phyloP scores from a whole-genome alignment of 2,329 filamentous ascomycete genomes.

The Phaeosphaeriaceae sp. region DNA sequence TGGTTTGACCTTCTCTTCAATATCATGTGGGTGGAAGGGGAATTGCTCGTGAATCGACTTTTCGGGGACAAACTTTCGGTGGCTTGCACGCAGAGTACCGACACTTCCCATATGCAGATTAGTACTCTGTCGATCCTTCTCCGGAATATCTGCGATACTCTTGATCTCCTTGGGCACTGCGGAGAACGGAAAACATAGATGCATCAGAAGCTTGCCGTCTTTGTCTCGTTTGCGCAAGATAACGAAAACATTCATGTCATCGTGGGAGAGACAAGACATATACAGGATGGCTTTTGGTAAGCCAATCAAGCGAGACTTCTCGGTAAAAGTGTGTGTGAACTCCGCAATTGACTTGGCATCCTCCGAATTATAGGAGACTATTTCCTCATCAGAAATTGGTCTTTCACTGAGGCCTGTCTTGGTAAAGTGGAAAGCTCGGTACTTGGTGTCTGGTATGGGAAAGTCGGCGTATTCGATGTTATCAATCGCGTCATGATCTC shows the following conservation, averaged over 20 bases:
- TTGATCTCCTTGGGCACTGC: slow-evolving; percentile 29
- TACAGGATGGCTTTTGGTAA: slow-evolving; percentile 57
- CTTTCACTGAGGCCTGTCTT: slow-evolving; percentile 8
- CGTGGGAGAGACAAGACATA: slow-evolving; percentile 51
- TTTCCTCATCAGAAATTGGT: slow-evolving; percentile 1
- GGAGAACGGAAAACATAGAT: slow-evolving; percentile 54
- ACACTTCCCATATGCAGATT: slow-evolving; percentile 53
- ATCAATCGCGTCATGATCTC: slow-evolving; percentile 23
- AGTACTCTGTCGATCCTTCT: slow-evolving; percentile 49
- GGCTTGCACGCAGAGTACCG: slow-evolving; percentile 55
- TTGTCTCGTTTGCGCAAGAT: slow-evolving; percentile 55
- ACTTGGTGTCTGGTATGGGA: slow-evolving; percentile 22
- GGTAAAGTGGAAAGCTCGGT: slow-evolving; percentile 16
- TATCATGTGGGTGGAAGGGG: slow-evolving; percentile 50
- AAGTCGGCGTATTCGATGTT: slow-evolving; percentile 22
- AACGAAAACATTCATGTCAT: slow-evolving; percentile 56
- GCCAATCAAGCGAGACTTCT: slow-evolving; percentile 52
- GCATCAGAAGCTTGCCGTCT: slow-evolving; percentile 51
- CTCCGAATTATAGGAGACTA: slow-evolving; percentile 24
- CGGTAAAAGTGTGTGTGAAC: slow-evolving; percentile 37
- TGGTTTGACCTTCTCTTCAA: slow-evolving; percentile 50
- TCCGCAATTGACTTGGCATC: slow-evolving; percentile 19
- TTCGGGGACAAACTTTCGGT: slow-evolving; percentile 43
- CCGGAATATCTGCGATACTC: slow-evolving; percentile 65
- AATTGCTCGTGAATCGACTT: slow-evolving; percentile 32